Evolutionary conservation across 179 eudicot species (phyloP).

Genomic region (Pouteria campechiana): DNA sequence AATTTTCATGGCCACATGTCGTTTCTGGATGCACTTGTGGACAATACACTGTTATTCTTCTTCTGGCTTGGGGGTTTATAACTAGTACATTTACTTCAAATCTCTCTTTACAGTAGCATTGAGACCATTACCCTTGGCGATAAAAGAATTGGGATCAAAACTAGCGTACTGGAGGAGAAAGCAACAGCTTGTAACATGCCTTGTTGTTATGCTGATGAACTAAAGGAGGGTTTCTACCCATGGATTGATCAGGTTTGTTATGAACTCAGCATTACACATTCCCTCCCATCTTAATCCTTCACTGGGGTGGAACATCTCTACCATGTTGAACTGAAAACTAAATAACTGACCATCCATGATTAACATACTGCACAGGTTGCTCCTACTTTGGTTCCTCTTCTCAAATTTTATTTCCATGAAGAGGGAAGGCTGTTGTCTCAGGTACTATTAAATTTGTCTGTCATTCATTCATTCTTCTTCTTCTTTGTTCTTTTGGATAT

Average conservation of each 20-base stretch:
- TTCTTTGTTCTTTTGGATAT: neutral
- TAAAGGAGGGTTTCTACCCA: conserved; percentile 16
- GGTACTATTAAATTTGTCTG: conserved; percentile 2
- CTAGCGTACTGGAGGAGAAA: conserved; percentile 14
- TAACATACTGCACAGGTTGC: conserved; percentile 9
- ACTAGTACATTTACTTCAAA: no score
- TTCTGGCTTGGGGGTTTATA: no score
- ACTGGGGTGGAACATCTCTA: no score
- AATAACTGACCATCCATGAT: no score
- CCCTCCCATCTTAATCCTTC: no score
- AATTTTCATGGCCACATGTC: no score
- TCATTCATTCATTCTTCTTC: neutral
- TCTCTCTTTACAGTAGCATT: conserved; percentile 10
- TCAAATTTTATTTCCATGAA: conserved; percentile 16
- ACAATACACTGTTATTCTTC: no score
- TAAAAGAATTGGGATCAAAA: conserved; percentile 11
- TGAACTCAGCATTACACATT: no score
- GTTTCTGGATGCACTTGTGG: no score
- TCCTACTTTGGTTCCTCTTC: conserved; percentile 16
- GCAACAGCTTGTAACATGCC: conserved; percentile 17
- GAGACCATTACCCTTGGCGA: conserved; percentile 10
- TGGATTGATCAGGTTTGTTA: conserved; percentile 10
- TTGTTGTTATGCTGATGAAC: conserved; percentile 20
- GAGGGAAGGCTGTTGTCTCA: conserved; percentile 20
- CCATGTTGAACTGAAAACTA: no score